Evolutionary conservation across 306 rosid species (phyloP), one percentile per base, ranked within the genome.

Genomic region (Dryas drummondii): DNA sequence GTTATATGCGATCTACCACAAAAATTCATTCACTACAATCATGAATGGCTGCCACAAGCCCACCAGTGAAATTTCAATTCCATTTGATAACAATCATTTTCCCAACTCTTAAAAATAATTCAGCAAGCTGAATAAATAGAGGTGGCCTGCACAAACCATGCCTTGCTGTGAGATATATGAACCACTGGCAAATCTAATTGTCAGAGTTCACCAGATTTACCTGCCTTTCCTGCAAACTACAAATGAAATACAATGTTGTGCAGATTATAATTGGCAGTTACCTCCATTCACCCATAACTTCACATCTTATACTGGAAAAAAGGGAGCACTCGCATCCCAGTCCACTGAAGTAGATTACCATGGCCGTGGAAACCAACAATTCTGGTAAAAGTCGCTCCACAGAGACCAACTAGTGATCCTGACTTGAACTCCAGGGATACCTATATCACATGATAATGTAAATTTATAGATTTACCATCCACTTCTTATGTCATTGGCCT

Each of bases 131-230:
- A 56, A 54, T 41, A 17, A 56, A 54, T 26, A 13, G 72, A 73
- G 60, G 46, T 83, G 51, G 78, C 86, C 93, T 79, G 89, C 91
- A 80, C 68, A 82, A 27, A 59, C 62, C 77, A 63, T 76, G 57
- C 78, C 83, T n/a, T 67, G 60, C 59, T 73, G 44, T 4, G 40
- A 73, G 70, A 66, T 53, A 13, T 6, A 7, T 57, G 42, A 46
- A 14, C 84, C 80, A 70, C 66, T 46, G 69, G 51, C 76, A 74
- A 63, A 41, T 45, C 77, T 62, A 79, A 64, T 68, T 53, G 54
- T 68, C 72, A 81, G 58, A 79, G 41, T 80, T 48, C 74, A 48
- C 49, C 67, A 52, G n/a, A 59, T 14, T 51, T 19, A 45, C 44
- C 72, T 67, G 66, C 61, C 78, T 40, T 76, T 82, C 82, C 87